These are phyloP conservation scores for Ephemerocybe angulata DNA, from an alignment of 768 basidiomycete genomes.

Conservation along the genomic window DNA sequence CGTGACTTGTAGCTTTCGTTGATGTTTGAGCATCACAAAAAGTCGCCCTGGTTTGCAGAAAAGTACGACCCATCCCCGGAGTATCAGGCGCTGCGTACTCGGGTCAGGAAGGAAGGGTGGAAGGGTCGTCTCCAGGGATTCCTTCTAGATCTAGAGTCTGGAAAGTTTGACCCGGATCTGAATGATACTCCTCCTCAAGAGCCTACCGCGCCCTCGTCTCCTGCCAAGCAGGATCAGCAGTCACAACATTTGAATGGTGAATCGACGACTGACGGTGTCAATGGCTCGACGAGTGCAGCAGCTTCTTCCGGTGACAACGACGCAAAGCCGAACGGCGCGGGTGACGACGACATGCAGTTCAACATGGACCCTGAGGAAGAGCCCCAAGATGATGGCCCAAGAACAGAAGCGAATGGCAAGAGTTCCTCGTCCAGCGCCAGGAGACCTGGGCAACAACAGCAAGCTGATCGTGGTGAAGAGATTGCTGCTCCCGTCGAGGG, in stretches of 20 bases:
- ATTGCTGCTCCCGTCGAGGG: slow-evolving; percentile 70
- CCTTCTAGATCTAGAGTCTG: slow-evolving; percentile 74
- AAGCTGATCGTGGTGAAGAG: slow-evolving; percentile 63
- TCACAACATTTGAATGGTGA: slow-evolving; percentile 46
- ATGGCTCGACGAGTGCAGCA: slow-evolving; percentile 32
- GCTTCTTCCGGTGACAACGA: slow-evolving; percentile 40
- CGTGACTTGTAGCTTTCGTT: slow-evolving; percentile 77
- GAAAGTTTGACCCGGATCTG: slow-evolving; percentile 79
- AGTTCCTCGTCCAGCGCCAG: slow-evolving; percentile 34
- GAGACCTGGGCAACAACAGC: slow-evolving; percentile 1
- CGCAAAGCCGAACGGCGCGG: slow-evolving; percentile 38
- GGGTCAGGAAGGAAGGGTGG: slow-evolving; percentile 85
- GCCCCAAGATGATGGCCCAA: slow-evolving; percentile 51
- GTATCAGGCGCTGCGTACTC: slow-evolving; percentile 63
- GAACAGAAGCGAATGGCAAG: slow-evolving; percentile 60
- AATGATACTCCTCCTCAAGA: slow-evolving; percentile 54
- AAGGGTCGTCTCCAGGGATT: slow-evolving; percentile 69
- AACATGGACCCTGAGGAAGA: slow-evolving; percentile 73
- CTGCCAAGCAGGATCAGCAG: slow-evolving; percentile 27
- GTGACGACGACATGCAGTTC: slow-evolving; percentile 76
- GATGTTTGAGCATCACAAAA: slow-evolving; percentile 92
- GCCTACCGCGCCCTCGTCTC: slow-evolving; percentile 30
- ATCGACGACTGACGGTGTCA: slow-evolving; percentile 34
- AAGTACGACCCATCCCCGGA: slow-evolving; percentile 84
- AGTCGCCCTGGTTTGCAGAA: slow-evolving; percentile 96